Conservation (phyloP, 2,329 filamentous ascomycete genomes). For the Cyanodermella asteris region DNA sequence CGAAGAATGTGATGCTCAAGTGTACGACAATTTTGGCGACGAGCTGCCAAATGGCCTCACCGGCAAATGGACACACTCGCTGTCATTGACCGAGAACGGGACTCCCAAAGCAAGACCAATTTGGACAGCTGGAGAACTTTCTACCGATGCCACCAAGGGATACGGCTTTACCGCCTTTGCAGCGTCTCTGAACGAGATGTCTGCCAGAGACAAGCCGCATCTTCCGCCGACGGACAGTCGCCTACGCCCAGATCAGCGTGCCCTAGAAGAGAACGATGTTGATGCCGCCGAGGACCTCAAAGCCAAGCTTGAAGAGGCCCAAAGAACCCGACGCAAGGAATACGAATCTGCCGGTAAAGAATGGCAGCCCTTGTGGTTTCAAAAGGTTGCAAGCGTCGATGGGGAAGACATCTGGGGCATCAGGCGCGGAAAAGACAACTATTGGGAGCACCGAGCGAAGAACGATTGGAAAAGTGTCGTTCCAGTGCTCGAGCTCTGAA, state of each 20-base stretch:
- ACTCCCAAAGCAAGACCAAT: slow-evolving; percentile 35
- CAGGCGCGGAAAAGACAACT: slow-evolving; percentile 63
- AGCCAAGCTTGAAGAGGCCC: slow-evolving; percentile 62
- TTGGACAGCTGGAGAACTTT: slow-evolving; percentile 59
- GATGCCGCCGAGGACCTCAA: slow-evolving; percentile 74
- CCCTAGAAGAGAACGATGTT: slow-evolving; percentile 59
- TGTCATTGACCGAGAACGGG: slow-evolving; percentile 44
- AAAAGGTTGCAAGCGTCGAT: slow-evolving; percentile 35
- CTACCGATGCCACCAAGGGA: slow-evolving; percentile 54
- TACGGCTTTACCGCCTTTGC: slow-evolving; percentile 84
- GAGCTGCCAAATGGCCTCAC: slow-evolving; percentile 44
- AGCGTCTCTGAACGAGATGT: slow-evolving; percentile 71
- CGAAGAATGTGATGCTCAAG: slow-evolving; percentile 67
- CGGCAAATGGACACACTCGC: slow-evolving; percentile 65
- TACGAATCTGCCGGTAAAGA: slow-evolving; percentile 53
- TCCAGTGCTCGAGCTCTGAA: slow-evolving; percentile 27
- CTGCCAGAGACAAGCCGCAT: slow-evolving; percentile 49
- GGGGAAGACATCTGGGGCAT: slow-evolving; percentile 52
- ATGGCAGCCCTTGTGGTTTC: slow-evolving; percentile 69
- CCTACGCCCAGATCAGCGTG: slow-evolving; percentile 67
- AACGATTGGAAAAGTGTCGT: slow-evolving; percentile 42
- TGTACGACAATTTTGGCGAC: slow-evolving; percentile 43
- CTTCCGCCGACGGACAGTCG: slow-evolving; percentile 66
- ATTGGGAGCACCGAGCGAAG: slow-evolving; percentile 68
- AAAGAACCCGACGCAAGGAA: slow-evolving; percentile 50